These are phyloP conservation scores for Lachancea dasiensis DNA, from an alignment of 805 yeast species.

Conservation along the genomic window DNA sequence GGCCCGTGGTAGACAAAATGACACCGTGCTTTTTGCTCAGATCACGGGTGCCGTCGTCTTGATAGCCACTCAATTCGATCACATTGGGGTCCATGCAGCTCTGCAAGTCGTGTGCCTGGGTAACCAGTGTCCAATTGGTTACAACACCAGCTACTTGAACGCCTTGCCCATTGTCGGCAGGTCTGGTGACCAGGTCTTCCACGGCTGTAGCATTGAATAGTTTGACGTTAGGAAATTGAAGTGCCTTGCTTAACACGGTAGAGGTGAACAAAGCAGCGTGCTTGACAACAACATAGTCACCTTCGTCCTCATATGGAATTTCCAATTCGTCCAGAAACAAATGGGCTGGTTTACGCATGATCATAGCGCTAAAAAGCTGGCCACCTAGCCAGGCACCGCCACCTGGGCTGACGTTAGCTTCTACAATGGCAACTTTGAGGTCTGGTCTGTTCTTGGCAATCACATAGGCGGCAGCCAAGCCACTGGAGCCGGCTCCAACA, in stretches of 20 bases:
- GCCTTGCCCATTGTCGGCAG: constrained; percentile 48
- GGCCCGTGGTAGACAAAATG: constrained; percentile 69
- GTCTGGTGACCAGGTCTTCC: constrained; percentile 72
- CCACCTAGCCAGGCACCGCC: constrained; percentile 82
- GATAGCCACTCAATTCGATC: constrained; percentile 45
- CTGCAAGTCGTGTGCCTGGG: constrained; percentile 70
- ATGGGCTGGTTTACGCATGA: constrained; percentile 75
- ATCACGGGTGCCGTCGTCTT: constrained; percentile 29
- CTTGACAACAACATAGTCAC: constrained; percentile 72
- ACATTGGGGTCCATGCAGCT: constrained; percentile 82
- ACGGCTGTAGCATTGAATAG: constrained; percentile 76
- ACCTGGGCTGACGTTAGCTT: constrained; percentile 70
- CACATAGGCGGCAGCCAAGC: constrained; percentile 68
- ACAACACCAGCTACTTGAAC: constrained; percentile 73
- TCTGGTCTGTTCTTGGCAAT: constrained; percentile 72
- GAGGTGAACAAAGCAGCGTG: constrained; percentile 76
- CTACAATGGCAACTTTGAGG: constrained; percentile 65
- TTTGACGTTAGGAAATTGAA: constrained; percentile 68
- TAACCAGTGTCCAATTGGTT: constrained; percentile 75
- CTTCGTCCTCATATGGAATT: constrained; percentile 69
- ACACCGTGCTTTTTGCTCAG: constrained; percentile 39
- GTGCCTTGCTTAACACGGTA: constrained; percentile 61
- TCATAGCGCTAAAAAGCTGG: constrained; percentile 71
- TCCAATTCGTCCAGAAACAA: constrained; percentile 57
- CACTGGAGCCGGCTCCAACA: constrained; percentile 76